Evolutionary conservation across 371 early-diverging fungal species (phyloP).

Genomic region (Fennellomyces sp.): DNA sequence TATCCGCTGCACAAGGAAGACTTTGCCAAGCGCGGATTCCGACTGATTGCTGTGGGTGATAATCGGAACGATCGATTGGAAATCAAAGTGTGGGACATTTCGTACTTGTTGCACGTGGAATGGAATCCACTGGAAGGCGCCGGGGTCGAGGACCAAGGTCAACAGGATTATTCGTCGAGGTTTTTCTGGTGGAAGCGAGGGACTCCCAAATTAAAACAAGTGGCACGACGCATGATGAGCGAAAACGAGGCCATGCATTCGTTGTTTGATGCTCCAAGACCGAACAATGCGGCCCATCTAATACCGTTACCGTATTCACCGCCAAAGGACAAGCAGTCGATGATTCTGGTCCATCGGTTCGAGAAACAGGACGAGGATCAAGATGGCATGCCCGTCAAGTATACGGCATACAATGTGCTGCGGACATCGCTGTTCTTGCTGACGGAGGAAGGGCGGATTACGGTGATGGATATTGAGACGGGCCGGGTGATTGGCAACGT

Average conservation of each 20-base stretch:
- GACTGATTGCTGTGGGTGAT: constrained; percentile 38
- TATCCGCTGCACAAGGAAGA: constrained; percentile 2
- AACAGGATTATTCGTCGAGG: constrained; percentile 7
- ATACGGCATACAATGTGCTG: constrained; percentile 51
- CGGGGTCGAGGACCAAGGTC: not conserved
- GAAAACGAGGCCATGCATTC: not conserved
- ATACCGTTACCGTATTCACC: constrained; percentile 47
- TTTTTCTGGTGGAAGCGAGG: constrained; percentile 45
- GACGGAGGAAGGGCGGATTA: constrained; percentile 51
- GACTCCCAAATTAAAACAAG: constrained; percentile 16
- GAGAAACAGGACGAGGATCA: constrained; percentile 18
- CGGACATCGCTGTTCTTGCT: constrained; percentile 41
- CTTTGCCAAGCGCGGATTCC: constrained; percentile 27
- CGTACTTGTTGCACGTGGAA: constrained; percentile 26
- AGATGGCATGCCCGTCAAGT: constrained; percentile 40
- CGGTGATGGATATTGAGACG: constrained; percentile 49
- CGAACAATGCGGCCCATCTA: too few relatives aligned
- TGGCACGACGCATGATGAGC: constrained; percentile 33
- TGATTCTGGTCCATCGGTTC: constrained; percentile 41
- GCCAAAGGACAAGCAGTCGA: constrained; percentile 23
- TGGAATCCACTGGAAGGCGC: constrained; percentile 30
- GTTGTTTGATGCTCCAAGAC: not conserved
- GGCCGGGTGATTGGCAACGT: constrained; percentile 40
- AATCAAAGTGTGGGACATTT: constrained; percentile 51
- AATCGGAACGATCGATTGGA: constrained; percentile 34